Percentiles rank a stretch among this genome's conserved stretches.
These are phyloP conservation scores for Botryotinia convoluta DNA, from an alignment of 2,329 filamentous ascomycete genomes.

Conservation along the genomic window DNA sequence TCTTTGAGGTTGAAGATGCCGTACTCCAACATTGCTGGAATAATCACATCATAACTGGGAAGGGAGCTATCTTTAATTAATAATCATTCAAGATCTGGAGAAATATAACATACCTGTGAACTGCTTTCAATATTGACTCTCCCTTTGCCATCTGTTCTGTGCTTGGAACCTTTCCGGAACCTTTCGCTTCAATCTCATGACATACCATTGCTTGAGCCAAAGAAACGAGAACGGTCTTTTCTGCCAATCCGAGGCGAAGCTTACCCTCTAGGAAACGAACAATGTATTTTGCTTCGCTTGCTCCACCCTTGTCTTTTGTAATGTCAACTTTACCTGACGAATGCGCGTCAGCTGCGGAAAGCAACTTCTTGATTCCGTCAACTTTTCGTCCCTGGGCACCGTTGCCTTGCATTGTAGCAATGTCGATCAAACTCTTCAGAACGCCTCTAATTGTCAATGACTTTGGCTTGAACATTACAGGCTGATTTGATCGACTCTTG, in stretches of 20 bases:
- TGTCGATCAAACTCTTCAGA: constrained; percentile 80
- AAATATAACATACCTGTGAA: constrained; percentile 65
- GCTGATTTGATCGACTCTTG: constrained; percentile 91
- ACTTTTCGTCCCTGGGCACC: constrained; percentile 90
- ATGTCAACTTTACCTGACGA: constrained; percentile 80
- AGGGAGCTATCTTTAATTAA: constrained; percentile 67
- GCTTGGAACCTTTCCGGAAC: constrained; percentile 61
- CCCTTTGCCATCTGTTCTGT: constrained; percentile 78
- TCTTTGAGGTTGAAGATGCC: constrained; percentile 81
- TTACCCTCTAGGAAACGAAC: constrained; percentile 94
- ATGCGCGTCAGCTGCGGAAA: constrained; percentile 83
- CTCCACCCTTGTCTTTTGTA: constrained; percentile 84
- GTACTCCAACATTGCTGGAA: constrained; percentile 82
- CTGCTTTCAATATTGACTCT: constrained; percentile 81
- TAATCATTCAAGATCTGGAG: background rate
- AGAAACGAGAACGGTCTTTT: constrained; percentile 86
- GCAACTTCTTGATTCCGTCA: constrained; percentile 89
- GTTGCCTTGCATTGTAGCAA: constrained; percentile 82
- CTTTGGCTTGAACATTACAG: constrained; percentile 98
- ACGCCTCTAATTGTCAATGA: constrained; percentile 82
- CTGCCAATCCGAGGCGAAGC: constrained; percentile 83
- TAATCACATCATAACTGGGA: constrained; percentile 91
- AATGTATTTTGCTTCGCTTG: constrained; percentile 93
- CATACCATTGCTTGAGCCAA: constrained; percentile 84
- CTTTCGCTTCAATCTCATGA: constrained; percentile 73